Evolutionary conservation across 108 stramenopile genomes (phyloP).

Genomic region (Cyclostephanos tholiformis): DNA sequence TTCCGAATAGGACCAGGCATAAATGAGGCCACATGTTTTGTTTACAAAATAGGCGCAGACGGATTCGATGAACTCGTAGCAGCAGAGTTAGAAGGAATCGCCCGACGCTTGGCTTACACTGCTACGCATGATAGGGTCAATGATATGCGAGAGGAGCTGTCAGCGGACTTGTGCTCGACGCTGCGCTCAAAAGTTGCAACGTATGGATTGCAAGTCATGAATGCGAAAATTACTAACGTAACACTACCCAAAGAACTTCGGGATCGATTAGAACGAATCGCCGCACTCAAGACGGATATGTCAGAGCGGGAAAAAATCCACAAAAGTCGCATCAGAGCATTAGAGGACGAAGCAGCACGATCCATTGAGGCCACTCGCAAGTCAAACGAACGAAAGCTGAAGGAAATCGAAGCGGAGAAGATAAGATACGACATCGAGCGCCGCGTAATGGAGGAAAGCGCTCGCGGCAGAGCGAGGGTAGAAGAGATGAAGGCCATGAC

Average conservation of each 20-base stretch:
- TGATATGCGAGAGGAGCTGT: conserved; percentile 54
- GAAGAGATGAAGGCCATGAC: conserved; percentile 55
- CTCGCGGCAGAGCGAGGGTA: conserved; percentile 50
- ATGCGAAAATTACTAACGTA: conserved; percentile 59
- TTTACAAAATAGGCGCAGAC: conserved; percentile 61
- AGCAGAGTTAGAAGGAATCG: conserved; percentile 54
- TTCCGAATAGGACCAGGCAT: conserved; percentile 41
- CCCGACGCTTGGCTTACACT: conserved; percentile 56
- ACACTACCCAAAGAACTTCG: conserved; percentile 54
- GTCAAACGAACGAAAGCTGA: conserved; percentile 51
- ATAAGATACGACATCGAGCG: conserved; percentile 59
- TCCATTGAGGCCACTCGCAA: conserved; percentile 51
- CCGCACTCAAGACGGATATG: conserved; percentile 58
- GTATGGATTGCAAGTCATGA: conserved; percentile 60
- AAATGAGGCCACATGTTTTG: conserved; percentile 45
- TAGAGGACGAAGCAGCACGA: conserved; percentile 51
- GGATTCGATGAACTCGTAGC: conserved; percentile 54
- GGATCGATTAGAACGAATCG: conserved; percentile 52
- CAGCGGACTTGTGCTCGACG: conserved; percentile 49
- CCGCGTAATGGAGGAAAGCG: conserved; percentile 55
- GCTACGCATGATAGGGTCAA: conserved; percentile 57
- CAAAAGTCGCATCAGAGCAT: conserved; percentile 51
- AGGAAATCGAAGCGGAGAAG: conserved; percentile 55
- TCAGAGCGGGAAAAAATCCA: conserved; percentile 58
- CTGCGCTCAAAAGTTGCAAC: conserved; percentile 32